Evolutionary conservation across 345 rosid genomes (phyloP).

Genomic region (Dipteronia dyeriana): DNA sequence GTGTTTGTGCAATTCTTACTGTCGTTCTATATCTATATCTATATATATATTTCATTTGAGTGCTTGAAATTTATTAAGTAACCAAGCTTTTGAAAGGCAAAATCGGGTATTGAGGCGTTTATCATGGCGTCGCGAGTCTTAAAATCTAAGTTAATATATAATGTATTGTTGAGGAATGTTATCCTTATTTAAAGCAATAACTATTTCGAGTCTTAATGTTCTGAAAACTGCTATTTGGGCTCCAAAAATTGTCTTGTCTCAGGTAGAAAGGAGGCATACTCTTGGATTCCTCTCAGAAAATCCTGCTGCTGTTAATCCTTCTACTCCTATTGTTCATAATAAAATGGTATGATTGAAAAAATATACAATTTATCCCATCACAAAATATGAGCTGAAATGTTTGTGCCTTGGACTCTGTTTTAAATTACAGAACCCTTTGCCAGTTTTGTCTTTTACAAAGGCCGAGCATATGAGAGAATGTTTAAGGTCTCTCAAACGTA

Average conservation of each 20-base stretch:
- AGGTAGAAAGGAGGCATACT: constrained; percentile 63
- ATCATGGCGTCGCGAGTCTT: no score
- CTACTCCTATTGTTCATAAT: constrained; percentile 23
- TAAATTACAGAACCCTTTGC: constrained; percentile 37
- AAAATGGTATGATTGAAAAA: constrained; percentile 28
- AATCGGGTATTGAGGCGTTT: no score
- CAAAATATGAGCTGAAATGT: constrained; percentile 9
- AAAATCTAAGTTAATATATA: neutral
- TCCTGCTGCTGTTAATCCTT: constrained; percentile 20
- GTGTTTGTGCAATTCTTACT: constrained; percentile 28
- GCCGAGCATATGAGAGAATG: constrained; percentile 66
- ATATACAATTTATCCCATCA: neutral
- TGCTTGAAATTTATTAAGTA: neutral
- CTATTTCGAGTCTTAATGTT: neutral
- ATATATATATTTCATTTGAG: neutral
- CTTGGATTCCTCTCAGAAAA: constrained; percentile 44
- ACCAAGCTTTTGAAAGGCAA: neutral
- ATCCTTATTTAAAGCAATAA: neutral
- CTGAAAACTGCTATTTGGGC: neutral
- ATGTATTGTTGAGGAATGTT: neutral
- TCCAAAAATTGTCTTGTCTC: constrained; percentile 10
- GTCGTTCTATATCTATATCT: neutral
- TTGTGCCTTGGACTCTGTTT: constrained; percentile 10
- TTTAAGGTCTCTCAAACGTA: constrained; percentile 63
- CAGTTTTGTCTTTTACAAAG: constrained; percentile 26